Conservation (phyloP, 306 rosid genomes). For the Dalbergia oliveri region DNA sequence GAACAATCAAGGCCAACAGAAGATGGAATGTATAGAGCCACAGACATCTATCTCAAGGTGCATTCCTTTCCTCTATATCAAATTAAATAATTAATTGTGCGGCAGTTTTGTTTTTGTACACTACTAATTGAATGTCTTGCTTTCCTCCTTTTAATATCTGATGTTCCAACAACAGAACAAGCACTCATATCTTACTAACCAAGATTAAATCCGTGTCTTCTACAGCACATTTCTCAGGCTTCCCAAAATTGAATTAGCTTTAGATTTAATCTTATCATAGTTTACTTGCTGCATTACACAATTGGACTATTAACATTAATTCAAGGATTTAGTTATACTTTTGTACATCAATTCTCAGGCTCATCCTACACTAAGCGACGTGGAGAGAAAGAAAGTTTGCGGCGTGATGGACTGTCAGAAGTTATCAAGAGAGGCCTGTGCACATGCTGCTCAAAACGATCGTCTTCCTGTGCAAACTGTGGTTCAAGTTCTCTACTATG, state of each 20-base stretch:
- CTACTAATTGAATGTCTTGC: too few species aligned
- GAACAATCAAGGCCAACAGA: slow-evolving; percentile 83
- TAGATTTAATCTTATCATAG: neutral
- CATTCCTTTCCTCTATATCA: slow-evolving; percentile 26
- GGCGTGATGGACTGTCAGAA: slow-evolving; percentile 96
- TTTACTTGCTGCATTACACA: neutral
- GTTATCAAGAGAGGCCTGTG: slow-evolving; percentile 89
- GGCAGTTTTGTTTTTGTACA: too few species aligned
- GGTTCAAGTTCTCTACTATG: slow-evolving; percentile 94
- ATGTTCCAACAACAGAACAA: too few species aligned
- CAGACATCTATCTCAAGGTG: slow-evolving; percentile 96
- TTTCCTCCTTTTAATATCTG: too few species aligned
- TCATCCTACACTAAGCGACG: slow-evolving; percentile 86
- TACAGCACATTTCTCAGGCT: neutral
- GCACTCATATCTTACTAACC: neutral
- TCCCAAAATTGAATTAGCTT: slow-evolving; percentile 6
- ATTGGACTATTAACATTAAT: neutral
- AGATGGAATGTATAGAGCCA: slow-evolving; percentile 93
- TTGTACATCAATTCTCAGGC: slow-evolving; percentile 61
- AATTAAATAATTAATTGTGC: neutral
- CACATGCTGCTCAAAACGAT: slow-evolving; percentile 97
- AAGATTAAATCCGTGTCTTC: neutral
- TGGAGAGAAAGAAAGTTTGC: slow-evolving; percentile 95
- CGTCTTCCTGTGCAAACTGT: slow-evolving; percentile 95
- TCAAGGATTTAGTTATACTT: neutral